Base-by-base conservation (phyloP, 352 stramenopile species). In the Globisporangium apiculatum region DNA sequence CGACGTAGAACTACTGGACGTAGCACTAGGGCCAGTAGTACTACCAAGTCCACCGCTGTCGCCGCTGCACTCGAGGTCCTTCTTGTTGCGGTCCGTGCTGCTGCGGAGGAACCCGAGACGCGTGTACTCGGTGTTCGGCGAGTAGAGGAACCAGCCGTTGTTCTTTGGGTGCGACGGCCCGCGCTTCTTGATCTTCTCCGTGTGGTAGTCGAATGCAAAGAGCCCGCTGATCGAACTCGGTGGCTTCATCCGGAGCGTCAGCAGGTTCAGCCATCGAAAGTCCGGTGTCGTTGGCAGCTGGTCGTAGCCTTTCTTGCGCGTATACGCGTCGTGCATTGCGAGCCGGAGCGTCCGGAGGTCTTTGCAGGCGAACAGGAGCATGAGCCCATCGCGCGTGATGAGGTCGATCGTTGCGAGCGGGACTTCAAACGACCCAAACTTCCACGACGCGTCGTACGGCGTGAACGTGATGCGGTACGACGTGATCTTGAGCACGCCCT, bases 401-500 rank as follows among this genome's bases (percentile, higher is more conserved):
- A 79, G 48, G 47, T 91, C 80, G 38, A 95, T 86, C 1, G 86
- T 74, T 6, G 86, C 84, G 9, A 93, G 64, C 6, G 86, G 83
- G 8, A 95, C 65, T 46, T 94, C 80, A 60, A 95, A 95, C 24
- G 83, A 91, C 0, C 86, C 86, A 57, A 92, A 92, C 60, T 85
- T 87, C 75, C 81, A 89, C 15, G 79, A 89, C 5, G 83, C 75
- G 54, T 95, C 83, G 64, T 95, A 95, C 51, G 86, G 83, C 40
- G 85, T 75, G 54, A 94, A 95, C 17, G 75, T 86, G 63, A 93
- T 81, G 17, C 83, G 81, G 60, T 85, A 94, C 8, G 80, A 85
- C 42, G 86, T 94, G 56, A 95, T 91, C 65, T 87, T 90, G 24
- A 86, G 71, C 64, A 92, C 78, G n/a, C 86, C 86, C 61, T 91